A percentile compares a stretch with the other conserved stretches of the same genome.
phyloP scores from a whole-genome alignment of 495 filamentous ascomycete genomes.

The Penicillium egyptiacum region DNA sequence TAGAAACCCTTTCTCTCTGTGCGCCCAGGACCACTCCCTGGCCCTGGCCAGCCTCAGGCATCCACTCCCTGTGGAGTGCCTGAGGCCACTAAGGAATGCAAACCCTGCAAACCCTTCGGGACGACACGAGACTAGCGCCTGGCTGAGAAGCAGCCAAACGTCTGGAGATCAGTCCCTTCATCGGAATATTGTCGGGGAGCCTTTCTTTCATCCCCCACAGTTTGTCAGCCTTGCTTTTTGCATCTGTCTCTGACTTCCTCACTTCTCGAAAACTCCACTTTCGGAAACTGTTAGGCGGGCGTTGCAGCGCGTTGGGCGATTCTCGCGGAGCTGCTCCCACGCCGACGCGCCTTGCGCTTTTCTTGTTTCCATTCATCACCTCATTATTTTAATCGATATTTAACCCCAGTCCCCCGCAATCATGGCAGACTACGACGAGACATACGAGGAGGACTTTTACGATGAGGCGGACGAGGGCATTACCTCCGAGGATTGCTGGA shows the following conservation, averaged over 20 bases:
- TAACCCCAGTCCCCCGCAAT: slow-evolving; percentile 16
- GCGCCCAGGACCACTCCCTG: too few relatives aligned
- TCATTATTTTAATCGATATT: neutral
- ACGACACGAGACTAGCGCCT: slow-evolving; percentile 24
- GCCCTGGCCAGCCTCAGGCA: too few relatives aligned
- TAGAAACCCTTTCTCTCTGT: too few relatives aligned
- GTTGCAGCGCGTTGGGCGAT: slow-evolving; percentile 31
- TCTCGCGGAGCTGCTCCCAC: slow-evolving; percentile 17
- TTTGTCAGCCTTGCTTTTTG: slow-evolving; percentile 6
- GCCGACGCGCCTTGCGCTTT: slow-evolving; percentile 37
- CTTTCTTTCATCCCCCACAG: slow-evolving; percentile 24
- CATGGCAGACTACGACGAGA: slow-evolving; percentile 57
- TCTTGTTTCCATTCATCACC: slow-evolving; percentile 9
- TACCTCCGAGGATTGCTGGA: slow-evolving; percentile 92
- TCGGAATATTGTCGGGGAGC: slow-evolving; percentile 26
- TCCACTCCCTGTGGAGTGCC: too few relatives aligned
- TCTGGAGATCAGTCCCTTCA: slow-evolving; percentile 32
- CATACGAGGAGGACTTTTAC: slow-evolving; percentile 54
- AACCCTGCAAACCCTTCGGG: too few relatives aligned
- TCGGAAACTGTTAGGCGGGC: slow-evolving; percentile 25
- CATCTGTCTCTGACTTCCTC: slow-evolving; percentile 16
- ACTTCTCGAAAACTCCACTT: slow-evolving; percentile 6
- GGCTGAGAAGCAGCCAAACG: slow-evolving; percentile 30
- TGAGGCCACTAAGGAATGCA: too few relatives aligned
- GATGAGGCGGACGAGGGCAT: slow-evolving; percentile 69